These are phyloP conservation scores for Pseudogymnoascus sp. DNA, from an alignment of 2,329 filamentous ascomycete genomes.

Conservation along the genomic window DNA sequence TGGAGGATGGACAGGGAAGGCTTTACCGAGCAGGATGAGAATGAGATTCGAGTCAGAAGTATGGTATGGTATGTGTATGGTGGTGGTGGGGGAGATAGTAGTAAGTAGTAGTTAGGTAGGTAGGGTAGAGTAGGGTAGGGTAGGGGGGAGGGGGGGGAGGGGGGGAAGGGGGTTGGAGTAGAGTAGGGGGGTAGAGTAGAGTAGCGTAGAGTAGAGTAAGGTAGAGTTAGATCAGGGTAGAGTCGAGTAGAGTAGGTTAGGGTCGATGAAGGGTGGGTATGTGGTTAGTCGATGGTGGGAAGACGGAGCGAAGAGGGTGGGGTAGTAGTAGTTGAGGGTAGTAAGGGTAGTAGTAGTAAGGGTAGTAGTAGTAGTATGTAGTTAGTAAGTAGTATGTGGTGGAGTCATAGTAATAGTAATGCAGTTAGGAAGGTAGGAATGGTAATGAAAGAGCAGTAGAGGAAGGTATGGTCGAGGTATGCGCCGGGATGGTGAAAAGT, in stretches of 20 bases:
- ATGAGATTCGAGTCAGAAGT: neutral
- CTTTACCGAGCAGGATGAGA: slow-evolving; percentile 1
- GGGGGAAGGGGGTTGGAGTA: neutral
- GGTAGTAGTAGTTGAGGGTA: too few relatives aligned
- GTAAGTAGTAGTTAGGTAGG: neutral
- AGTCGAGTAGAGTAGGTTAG: neutral
- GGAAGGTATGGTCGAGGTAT: neutral
- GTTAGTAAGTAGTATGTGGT: neutral
- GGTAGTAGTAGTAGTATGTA: too few relatives aligned
- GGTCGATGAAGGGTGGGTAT: neutral
- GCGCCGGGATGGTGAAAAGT: neutral
- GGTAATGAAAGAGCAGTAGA: neutral
- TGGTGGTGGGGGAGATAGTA: too few relatives aligned
- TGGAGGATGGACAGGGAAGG: neutral
- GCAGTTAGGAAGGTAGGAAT: neutral
- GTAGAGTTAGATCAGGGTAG: neutral
- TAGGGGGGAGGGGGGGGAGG: neutral
- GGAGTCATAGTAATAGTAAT: neutral
- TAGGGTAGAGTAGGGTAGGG: neutral
- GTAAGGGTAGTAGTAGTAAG: too few relatives aligned
- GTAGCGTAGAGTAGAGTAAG: neutral
- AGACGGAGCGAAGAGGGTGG: too few relatives aligned
- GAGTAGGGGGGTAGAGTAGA: neutral
- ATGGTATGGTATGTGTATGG: neutral
- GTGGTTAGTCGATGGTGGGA: too few relatives aligned